Evolutionary conservation across 176 grass and related monocot species (phyloP).

Genomic region (Raddia distichophylla): DNA sequence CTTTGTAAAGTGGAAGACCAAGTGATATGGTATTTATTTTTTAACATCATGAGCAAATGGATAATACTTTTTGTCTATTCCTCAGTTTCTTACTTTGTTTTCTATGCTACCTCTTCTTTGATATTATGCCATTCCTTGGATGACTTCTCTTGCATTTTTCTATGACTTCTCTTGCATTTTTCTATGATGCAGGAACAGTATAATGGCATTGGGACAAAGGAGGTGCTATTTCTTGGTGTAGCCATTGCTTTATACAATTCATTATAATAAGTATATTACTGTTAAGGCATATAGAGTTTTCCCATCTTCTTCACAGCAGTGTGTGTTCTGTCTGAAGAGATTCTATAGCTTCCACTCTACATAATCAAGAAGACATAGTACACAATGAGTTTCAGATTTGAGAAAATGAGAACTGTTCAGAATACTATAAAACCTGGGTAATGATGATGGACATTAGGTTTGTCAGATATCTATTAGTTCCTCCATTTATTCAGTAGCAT

Average conservation of each 20-base stretch:
- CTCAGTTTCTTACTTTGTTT: neutral
- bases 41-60: neutral
- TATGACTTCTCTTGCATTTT: conserved; percentile 23
- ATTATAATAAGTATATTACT: neutral
- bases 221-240: conserved; percentile 55
- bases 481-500: conserved; percentile 24
- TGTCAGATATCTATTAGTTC: conserved; percentile 13
- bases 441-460: neutral
- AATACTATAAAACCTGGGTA: neutral
- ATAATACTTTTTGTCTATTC: conserved; percentile 5
- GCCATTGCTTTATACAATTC: conserved; percentile 1
- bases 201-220: conserved; percentile 63
- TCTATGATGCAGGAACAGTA: conserved; percentile 65
- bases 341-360: neutral
- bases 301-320: conserved; percentile 1
- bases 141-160: conserved; percentile 19
- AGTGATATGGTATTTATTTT: neutral
- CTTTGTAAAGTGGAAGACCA: neutral
- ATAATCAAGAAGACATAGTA: neutral
- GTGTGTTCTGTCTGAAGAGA: neutral
- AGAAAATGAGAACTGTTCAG: neutral
- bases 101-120: neutral
- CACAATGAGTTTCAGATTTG: neutral
- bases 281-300: neutral
- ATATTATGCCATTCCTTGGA: conserved; percentile 21